Base-by-base conservation (phyloP, 306 rosid species). In the Dalbergia oliveri region DNA sequence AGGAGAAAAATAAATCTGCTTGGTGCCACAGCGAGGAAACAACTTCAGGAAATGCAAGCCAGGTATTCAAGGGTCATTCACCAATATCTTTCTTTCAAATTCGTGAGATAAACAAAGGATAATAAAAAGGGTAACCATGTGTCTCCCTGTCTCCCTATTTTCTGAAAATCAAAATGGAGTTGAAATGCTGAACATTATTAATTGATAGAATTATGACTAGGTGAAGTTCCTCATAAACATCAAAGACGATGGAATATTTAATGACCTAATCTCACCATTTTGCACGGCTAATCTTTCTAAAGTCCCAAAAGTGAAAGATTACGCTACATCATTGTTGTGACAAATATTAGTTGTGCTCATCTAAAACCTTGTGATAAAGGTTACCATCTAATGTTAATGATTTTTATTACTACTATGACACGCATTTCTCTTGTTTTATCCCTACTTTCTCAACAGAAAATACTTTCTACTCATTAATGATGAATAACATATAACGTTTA, bases 301-400 rank as follows among this genome's bases (percentile, higher is more conserved):
- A 66, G 63, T 49, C 45, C 33, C 16, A 47, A 60, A 18, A 47
- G 33, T 35, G 76, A 66, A 75, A 47, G 31, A 44, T 73, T 16
- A 8, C 33, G 31, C 49, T 49, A 26, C 59, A 59, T 60, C 43
- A 34, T 72, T 19, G 12, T 16, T 31, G 49, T 51, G 58, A 39
- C 62, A 61, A 70, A 62, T 47, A 31, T 67, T 39, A 37, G 72
- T 39, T 37, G 35, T 33, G 63, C 13, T 51, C 69, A 73, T 49
- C n/a, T 63, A 76, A 50, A 56, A 43, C 72, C 72, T 66, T 16
- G 75, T 64, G 77, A 71, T 51, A 73, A 70, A 63, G 34, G 37
- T 79, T 65, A 37, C 10, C 72, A 85, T 26, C 67, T 44, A 33
- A 34, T 35, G 71, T 13, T 21, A 69, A 14, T 47, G 59, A 14